These are phyloP conservation scores for Aspergillus heteromorphus DNA, from an alignment of 495 filamentous ascomycete genomes.

Conservation along the genomic window DNA sequence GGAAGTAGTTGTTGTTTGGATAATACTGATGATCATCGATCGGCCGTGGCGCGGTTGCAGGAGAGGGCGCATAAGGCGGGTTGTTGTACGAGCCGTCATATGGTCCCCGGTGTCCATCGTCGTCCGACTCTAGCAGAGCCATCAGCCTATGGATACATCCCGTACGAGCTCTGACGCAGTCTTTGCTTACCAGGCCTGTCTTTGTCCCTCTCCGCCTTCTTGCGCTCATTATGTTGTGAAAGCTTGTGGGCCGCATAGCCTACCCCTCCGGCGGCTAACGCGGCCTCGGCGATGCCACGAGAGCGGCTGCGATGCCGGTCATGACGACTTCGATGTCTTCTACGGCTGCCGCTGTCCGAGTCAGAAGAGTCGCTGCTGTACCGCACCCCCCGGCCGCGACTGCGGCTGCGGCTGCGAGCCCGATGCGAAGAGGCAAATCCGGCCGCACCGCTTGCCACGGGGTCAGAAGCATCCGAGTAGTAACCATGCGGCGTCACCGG, in stretches of 20 bases:
- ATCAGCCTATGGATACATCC: slow-evolving; percentile 1
- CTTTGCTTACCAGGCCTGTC: slow-evolving; percentile 14
- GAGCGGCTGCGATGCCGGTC: slow-evolving; percentile 58
- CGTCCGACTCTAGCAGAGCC: slow-evolving; percentile 21
- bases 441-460: slow-evolving; percentile 11
- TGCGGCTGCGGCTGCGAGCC: slow-evolving; percentile 27
- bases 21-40: slow-evolving; percentile 33
- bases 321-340: slow-evolving; percentile 32
- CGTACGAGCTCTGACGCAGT: not conserved
- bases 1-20: slow-evolving; percentile 35
- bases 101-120: slow-evolving; percentile 30
- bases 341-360: slow-evolving; percentile 32
- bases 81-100: slow-evolving; percentile 43
- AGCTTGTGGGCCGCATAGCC: slow-evolving; percentile 71
- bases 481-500: slow-evolving; percentile 35
- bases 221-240: slow-evolving; percentile 57
- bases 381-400: slow-evolving; percentile 34
- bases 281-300: slow-evolving; percentile 62
- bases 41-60: slow-evolving; percentile 18
- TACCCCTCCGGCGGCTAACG: slow-evolving; percentile 64
- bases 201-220: slow-evolving; percentile 40
- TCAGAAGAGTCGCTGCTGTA: slow-evolving; percentile 42
- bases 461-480: slow-evolving; percentile 38
- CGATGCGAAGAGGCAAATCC: slow-evolving; percentile 29
- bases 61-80: slow-evolving; percentile 35